Percentiles rank a stretch among this genome's conserved stretches.
phyloP scores from a whole-genome alignment of 1,284 basidiomycete species.

The Albatrellus sp. region DNA sequence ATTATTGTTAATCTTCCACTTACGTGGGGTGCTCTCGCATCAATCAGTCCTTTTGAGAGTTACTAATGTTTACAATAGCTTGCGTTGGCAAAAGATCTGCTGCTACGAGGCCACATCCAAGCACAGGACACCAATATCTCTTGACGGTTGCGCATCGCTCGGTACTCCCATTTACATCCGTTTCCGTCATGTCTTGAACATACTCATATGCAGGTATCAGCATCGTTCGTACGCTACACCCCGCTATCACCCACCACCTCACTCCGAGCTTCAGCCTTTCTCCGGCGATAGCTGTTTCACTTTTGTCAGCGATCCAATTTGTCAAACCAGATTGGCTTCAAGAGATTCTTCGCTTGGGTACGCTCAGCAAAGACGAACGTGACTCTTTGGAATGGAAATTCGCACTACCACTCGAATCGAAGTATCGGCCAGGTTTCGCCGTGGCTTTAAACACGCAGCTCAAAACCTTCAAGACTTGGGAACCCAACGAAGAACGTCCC shows the following conservation, averaged over 20 bases:
- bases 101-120: constrained; percentile 31
- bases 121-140: constrained; percentile 17
- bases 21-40: constrained; percentile 23
- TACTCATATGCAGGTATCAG: constrained; percentile 33
- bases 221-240: constrained; percentile 28
- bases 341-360: constrained; percentile 39
- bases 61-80: constrained; percentile 16
- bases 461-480: constrained; percentile 45
- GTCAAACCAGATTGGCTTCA: constrained; percentile 54
- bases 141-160: constrained; percentile 37
- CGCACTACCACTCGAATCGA: constrained; percentile 32
- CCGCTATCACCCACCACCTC: constrained; percentile 49
- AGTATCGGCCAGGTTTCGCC: constrained; percentile 45
- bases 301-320: constrained; percentile 40
- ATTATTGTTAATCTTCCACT: constrained; percentile 31
- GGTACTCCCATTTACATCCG: constrained; percentile 22
- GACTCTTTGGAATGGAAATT: constrained; percentile 38
- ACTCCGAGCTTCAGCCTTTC: constrained; percentile 35
- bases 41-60: neutral
- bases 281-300: constrained; percentile 36
- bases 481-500: constrained; percentile 46
- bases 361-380: constrained; percentile 20
- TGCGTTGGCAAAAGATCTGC: constrained; percentile 39
- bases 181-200: neutral
- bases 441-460: constrained; percentile 31